Conservation (phyloP, 768 basidiomycete genomes). For the Russula brevipes region DNA sequence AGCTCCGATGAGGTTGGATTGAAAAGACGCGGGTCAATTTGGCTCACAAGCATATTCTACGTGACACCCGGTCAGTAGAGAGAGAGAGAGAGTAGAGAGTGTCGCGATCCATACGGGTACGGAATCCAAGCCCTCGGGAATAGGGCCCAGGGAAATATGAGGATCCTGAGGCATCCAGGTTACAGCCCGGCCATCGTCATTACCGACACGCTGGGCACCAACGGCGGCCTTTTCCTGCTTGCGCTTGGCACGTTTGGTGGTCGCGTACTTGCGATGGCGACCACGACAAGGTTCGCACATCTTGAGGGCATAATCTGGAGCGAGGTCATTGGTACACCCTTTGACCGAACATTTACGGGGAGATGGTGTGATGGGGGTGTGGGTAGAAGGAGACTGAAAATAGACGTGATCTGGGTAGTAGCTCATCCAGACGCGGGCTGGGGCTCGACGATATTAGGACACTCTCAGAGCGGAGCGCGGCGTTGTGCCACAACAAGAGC, state of each 20-base stretch:
- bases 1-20: slow-evolving; percentile 41
- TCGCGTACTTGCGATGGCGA: slow-evolving; percentile 48
- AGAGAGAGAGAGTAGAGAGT: neutral
- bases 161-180: slow-evolving; percentile 31
- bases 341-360: slow-evolving; percentile 39
- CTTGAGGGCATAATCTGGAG: slow-evolving; percentile 35
- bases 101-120: neutral
- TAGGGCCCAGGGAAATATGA: slow-evolving; percentile 7
- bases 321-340: slow-evolving; percentile 37
- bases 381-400: slow-evolving; percentile 14
- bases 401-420: slow-evolving; percentile 27
- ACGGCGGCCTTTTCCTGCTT: slow-evolving; percentile 47
- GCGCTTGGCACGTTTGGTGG: slow-evolving; percentile 45
- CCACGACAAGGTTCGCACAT: slow-evolving; percentile 52
- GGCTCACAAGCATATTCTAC: slow-evolving; percentile 18
- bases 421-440: slow-evolving; percentile 24
- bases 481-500: slow-evolving; percentile 2
- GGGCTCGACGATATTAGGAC: neutral
- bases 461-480: slow-evolving; percentile 5
- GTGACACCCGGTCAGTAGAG: neutral
- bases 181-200: slow-evolving; percentile 24
- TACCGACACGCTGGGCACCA: slow-evolving; percentile 13
- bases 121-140: slow-evolving; percentile 14
- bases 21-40: slow-evolving; percentile 34
- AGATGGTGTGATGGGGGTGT: neutral